Base-by-base conservation (phyloP, 345 rosid genomes). In the Combretum micranthum region DNA sequence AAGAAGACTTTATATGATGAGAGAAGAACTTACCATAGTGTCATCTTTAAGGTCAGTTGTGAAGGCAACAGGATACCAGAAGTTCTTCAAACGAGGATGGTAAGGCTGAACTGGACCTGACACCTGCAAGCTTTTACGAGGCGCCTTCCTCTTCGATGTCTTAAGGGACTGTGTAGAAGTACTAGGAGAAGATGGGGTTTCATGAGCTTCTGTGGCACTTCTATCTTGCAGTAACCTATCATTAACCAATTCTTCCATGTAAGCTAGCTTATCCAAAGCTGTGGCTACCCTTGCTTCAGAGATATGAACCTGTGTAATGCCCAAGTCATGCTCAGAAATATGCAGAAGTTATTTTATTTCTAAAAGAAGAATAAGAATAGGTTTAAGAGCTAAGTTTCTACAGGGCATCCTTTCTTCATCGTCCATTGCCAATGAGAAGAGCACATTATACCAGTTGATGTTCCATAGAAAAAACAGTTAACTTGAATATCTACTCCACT, bases 21-120 rank as follows among this genome's bases (percentile, higher is more conserved):
- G 39, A 32, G 3, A 32, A 32, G 39, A 4, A 48, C 70, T 76
- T 77, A 89, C 99, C 99, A 89, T 85, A 0, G 88, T 93, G 44
- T 85, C 96, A 56, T 83, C 81, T 81, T 92, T 88, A 50, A 92
- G 82, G 71, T 86, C 95, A 1, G 75, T 52, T 39, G 99, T 70
- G 74, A 92, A 92, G 43, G 96, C 91, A 54, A 86, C 81, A 0
- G 99, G 99, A 61, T 85, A 92, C 99, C 99, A 92, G 74, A 88
- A 92, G 42, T 92, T 84, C 86, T 84, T 92, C 44, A 92, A 72
- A 32, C 63, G 69, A 19, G 84, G 82, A 64, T 76, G 75, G 64
- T 88, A 92, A 60, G 91, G 77, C 65, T 77, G 88, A 63, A 89
- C 88, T 14, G 99, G 97, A 73, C 99, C 99, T 13, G 97, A 89